Base-by-base conservation (phyloP, 2,329 filamentous ascomycete species). In the Lecanicillium sp. region DNA sequence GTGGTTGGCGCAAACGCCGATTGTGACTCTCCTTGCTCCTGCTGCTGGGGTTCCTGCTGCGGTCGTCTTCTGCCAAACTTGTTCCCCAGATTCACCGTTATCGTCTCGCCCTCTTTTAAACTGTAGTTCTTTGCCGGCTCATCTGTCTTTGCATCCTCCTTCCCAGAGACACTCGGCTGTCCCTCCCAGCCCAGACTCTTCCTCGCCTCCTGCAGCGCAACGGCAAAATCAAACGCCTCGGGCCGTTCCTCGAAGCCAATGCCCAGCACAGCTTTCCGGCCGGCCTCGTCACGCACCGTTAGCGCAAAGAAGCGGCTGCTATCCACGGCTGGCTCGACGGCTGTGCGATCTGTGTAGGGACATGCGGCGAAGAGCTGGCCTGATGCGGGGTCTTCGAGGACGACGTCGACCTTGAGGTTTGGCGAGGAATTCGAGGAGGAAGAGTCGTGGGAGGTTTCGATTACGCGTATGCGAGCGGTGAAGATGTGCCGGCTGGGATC, bases 21-120 rank as follows among this genome's bases (percentile, higher is more conserved):
- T 39, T 48, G 45, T 30, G 42, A 48, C 30, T 33, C 32, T 4
- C 30, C 36, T 36, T 36, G 25, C 28, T 35, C 35, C 16, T 41
- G 44, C 3, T 45, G 37, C 28, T 38, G 38, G 31, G 33, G 35
- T 41, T 48, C 44, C 40, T 34, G 62, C 55, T 48, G 55, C 62
- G 41, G 53, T 55, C 28, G 12, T 48, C 75, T 68, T 48, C 70
- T 60, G 13, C 68, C 70, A 43, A 73, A 68, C 47, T 68, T 68
- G 35, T 60, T 60, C 16, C 78, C 76, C 4, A 92, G 71, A 56
- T 84, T 85, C 47, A 94, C 80, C 17, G 81, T 86, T 50, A 94
- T 94, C 14, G 84, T 94, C 70, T 95, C 83, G 9, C 87, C 87
- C 43, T 89, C 86, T 59, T 94, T 94, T 46, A 95, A 59, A 52